phyloP scores from a whole-genome alignment of 805 yeast genomes.

The Ogataea trehaloabstinens region DNA sequence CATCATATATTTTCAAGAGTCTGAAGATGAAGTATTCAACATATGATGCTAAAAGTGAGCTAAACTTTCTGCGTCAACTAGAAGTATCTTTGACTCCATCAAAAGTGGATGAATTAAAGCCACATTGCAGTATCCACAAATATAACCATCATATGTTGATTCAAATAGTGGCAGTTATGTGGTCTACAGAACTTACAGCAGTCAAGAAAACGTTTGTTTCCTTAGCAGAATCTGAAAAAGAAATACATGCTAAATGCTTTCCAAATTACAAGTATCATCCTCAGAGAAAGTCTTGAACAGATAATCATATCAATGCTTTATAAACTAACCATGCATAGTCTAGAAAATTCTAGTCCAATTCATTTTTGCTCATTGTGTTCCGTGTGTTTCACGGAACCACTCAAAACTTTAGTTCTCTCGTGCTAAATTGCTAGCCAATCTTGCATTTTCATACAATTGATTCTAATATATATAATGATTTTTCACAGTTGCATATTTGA shows the following conservation, averaged over 20 bases:
- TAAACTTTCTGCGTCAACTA: constrained; percentile 12
- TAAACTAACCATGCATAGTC: not conserved
- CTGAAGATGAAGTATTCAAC: constrained; percentile 15
- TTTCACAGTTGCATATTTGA: constrained; percentile 4
- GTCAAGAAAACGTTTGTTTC: constrained; percentile 37
- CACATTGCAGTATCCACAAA: constrained; percentile 22
- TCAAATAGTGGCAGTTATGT: constrained; percentile 42
- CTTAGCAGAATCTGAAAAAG: constrained; percentile 41
- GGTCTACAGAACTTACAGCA: constrained; percentile 40
- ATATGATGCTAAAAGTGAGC: constrained; percentile 18
- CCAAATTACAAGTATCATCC: constrained; percentile 47
- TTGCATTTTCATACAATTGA: not conserved
- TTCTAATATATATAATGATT: not conserved
- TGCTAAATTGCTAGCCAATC: not conserved
- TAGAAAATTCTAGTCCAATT: no score
- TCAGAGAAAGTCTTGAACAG: constrained; percentile 23
- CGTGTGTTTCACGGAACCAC: not conserved
- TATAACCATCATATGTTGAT: constrained; percentile 41
- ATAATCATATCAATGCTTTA: not conserved
- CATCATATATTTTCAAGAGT: constrained; percentile 16
- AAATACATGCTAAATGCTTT: constrained; percentile 37
- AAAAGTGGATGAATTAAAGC: constrained; percentile 9
- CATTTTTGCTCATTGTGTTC: not conserved
- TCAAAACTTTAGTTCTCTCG: no score
- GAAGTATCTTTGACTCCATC: constrained; percentile 9